Percentiles rank a stretch among this genome's conserved stretches.
Conservation (phyloP, 2,329 filamentous ascomycete species). For the Fusarium domesticum region DNA sequence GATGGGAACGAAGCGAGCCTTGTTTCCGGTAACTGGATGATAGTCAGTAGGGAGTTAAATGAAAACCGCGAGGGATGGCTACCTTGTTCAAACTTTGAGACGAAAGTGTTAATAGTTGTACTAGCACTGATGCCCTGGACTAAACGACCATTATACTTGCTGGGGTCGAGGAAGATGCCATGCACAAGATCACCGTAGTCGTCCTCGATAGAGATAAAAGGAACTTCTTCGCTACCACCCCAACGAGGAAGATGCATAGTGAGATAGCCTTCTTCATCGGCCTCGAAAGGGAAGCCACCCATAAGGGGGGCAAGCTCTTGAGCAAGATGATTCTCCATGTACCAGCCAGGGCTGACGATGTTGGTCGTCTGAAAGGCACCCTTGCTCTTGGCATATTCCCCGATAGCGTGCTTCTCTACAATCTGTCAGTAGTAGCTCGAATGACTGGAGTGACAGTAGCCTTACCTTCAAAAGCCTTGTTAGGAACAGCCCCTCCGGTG, state of each 20-base stretch:
- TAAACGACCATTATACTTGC: conserved; percentile 35
- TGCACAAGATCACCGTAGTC: conserved; percentile 48
- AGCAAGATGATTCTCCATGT: conserved; percentile 41
- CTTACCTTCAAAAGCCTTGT: conserved; percentile 36
- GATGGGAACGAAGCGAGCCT: conserved; percentile 31
- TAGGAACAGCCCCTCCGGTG: conserved; percentile 33
- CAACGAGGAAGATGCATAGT: conserved; percentile 37
- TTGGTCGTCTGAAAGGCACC: conserved; percentile 35
- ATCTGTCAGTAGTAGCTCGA: not conserved
- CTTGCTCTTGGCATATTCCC: conserved; percentile 35
- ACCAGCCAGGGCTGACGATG: conserved; percentile 40
- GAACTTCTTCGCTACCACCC: conserved; percentile 38
- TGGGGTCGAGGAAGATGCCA: conserved; percentile 41
- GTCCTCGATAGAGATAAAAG: conserved; percentile 38
- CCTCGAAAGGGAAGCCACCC: conserved; percentile 40
- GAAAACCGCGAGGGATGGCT: not conserved
- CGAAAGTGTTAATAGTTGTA: conserved; percentile 29
- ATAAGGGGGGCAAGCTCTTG: conserved; percentile 34
- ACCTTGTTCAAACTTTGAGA: conserved; percentile 34
- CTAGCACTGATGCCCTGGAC: conserved; percentile 40
- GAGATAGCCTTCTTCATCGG: conserved; percentile 36
- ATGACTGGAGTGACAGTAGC: not conserved
- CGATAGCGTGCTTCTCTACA: conserved; percentile 38
- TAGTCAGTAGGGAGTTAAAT: not conserved
- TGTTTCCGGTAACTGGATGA: conserved; percentile 31